phyloP scores from a whole-genome alignment of 2,329 filamentous ascomycete species.

The Fusarium miscanthi region DNA sequence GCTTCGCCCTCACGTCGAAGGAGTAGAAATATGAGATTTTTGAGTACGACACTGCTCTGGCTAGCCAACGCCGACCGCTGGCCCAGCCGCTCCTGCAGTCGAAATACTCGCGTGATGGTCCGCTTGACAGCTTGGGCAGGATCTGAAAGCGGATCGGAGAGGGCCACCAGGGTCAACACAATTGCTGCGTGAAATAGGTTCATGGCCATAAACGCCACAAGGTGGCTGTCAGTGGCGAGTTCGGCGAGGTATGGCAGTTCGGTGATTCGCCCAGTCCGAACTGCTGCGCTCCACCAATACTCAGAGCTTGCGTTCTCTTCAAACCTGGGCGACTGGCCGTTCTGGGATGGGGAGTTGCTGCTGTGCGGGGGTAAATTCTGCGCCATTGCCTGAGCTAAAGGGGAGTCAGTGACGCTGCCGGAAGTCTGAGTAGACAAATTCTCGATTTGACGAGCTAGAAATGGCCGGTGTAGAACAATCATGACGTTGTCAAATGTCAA shows the following conservation, averaged over 20 bases:
- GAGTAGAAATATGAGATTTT: neutral
- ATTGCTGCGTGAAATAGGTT: neutral
- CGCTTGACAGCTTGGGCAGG: neutral
- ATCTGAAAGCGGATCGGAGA: neutral
- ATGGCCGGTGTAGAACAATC: neutral
- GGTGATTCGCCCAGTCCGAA: neutral
- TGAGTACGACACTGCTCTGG: neutral
- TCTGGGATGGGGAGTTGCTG: neutral
- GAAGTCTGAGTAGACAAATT: neutral
- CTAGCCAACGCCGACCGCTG: neutral
- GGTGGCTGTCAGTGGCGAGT: neutral
- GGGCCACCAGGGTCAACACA: neutral
- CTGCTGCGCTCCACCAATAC: neutral
- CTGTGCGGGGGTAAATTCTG: neutral
- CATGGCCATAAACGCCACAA: neutral
- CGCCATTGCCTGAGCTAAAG: neutral
- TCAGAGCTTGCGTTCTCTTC: neutral
- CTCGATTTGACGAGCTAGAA: neutral
- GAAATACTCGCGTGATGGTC: neutral
- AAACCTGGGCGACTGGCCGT: neutral
- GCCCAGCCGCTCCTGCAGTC: neutral
- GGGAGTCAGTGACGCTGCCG: neutral
- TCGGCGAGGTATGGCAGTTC: neutral
- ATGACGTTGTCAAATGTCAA: neutral
- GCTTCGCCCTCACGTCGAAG: neutral